Evolutionary conservation across 371 early-diverging fungal genomes (phyloP), one percentile per base, ranked within the genome.

Genomic region (Mucor lusitanicus): DNA sequence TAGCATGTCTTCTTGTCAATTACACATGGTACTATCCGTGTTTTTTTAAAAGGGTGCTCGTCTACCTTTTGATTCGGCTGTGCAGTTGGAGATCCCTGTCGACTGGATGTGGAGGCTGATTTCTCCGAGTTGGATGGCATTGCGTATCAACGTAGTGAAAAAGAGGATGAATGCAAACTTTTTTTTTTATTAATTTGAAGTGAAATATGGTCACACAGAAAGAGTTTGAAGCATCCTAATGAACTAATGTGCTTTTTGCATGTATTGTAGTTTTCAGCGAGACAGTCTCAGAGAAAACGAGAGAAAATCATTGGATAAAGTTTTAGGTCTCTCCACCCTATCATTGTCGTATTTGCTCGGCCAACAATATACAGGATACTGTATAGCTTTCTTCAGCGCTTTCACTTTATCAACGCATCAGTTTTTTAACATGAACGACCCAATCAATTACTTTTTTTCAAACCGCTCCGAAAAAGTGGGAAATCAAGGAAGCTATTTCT

Each of bases 1-100:
- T 82, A 54, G 19, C 23, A 23, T 27, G 7, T 25, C 53, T 27
- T 25, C 27, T 53, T 53, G 53, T 53, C 53, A 53, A 53, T 27
- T 25, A 23, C 23, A 35, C 37, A 35, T 35, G 27, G n/a, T 7
- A 19, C 13, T 53, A 27, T 53, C 53, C 53, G 53, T 53, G 25
- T 25, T 23, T 13, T 53, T n/a, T n/a, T n/a, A n/a, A n/a, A 5
- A 25, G 15, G 13, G 23, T 7, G 11, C 23, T 53, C 25, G 53
- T 27, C 15, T 53, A 53, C 53, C 53, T 53, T 53, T 53, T 53
- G 53, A 25, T 6, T 53, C 23, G 25, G 40, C 17, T 15, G 15
- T 2, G 12, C 12, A 12, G 37, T 19, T 7, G 50, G 50, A 25
- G 50, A 9, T 8, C 13, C 50, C 12, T 50, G 11, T 25, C 25